Conservation (phyloP, 2,329 filamentous ascomycete species). For the Monosporascus sp. region DNA sequence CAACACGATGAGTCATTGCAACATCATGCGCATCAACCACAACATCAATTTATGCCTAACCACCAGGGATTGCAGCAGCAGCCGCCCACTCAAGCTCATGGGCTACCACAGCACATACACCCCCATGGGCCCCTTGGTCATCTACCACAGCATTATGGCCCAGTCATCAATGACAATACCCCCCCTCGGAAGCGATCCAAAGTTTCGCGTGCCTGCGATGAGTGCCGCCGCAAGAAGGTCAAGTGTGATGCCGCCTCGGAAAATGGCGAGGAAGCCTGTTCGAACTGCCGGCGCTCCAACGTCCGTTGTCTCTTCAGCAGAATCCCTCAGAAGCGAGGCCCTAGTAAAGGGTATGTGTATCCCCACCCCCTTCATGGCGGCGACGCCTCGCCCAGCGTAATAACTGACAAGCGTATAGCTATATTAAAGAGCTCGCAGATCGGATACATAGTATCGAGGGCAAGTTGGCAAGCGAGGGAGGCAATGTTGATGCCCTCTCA, state of each 20-base stretch:
- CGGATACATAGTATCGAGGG: constrained; percentile 77
- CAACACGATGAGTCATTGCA: neutral
- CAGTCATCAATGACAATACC: constrained; percentile 47
- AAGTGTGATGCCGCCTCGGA: constrained; percentile 81
- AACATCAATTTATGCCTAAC: constrained; percentile 2
- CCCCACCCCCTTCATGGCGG: no score
- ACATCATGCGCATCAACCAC: constrained; percentile 4
- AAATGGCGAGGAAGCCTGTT: constrained; percentile 67
- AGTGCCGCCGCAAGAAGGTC: constrained; percentile 84
- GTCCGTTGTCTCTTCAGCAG: constrained; percentile 79
- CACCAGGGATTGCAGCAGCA: constrained; percentile 11
- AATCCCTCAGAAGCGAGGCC: constrained; percentile 81
- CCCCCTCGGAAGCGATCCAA: constrained; percentile 75
- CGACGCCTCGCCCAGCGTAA: neutral
- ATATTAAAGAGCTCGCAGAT: constrained; percentile 89
- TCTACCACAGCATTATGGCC: constrained; percentile 35
- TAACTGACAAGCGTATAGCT: constrained; percentile 31
- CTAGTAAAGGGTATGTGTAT: constrained; percentile 63
- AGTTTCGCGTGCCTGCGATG: constrained; percentile 83
- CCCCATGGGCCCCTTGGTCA: constrained; percentile 18
- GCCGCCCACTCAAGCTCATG: constrained; percentile 10
- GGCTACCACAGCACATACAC: constrained; percentile 27
- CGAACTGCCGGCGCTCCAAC: constrained; percentile 73
- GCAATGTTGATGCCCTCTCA: constrained; percentile 39
- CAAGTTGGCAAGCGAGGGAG: constrained; percentile 56